A percentile compares a stretch with the other conserved stretches of the same genome.
Conservation (phyloP, 225 moss, liverwort and hornwort species). For the Marchantia paleacea region DNA sequence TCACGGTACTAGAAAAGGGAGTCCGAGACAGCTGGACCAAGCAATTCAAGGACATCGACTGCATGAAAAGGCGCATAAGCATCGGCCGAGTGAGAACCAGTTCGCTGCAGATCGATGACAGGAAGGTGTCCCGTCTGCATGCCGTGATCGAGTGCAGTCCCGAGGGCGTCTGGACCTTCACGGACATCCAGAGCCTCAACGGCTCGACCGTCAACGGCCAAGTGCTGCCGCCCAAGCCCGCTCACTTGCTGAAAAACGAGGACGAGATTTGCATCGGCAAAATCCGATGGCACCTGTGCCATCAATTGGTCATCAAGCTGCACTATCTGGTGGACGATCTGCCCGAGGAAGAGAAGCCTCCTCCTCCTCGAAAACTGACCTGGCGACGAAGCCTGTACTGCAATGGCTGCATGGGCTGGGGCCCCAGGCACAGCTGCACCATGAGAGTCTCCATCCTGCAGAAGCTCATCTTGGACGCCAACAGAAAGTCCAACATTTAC, state of each 20-base stretch:
- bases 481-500: slow-evolving; percentile 22
- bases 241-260: slow-evolving; percentile 20
- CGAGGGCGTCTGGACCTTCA: slow-evolving; percentile 38
- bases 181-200: slow-evolving; percentile 5
- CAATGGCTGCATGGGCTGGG: slow-evolving; percentile 45
- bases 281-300: slow-evolving; percentile 25
- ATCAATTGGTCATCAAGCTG: slow-evolving; percentile 24
- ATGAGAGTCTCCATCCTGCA: slow-evolving; percentile 35
- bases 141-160: slow-evolving; percentile 36
- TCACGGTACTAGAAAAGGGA: slow-evolving; percentile 30
- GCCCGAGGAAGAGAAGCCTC: neutral
- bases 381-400: slow-evolving; percentile 44
- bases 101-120: slow-evolving; percentile 30
- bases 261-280: slow-evolving; percentile 34
- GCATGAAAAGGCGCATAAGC: slow-evolving; percentile 27
- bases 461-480: slow-evolving; percentile 34
- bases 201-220: slow-evolving; percentile 9
- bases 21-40: slow-evolving; percentile 6
- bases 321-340: slow-evolving; percentile 18
- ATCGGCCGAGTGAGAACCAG: slow-evolving; percentile 33
- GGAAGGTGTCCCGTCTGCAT: slow-evolving; percentile 33
- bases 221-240: slow-evolving; percentile 1
- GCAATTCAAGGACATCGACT: slow-evolving; percentile 22
- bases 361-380: slow-evolving; percentile 21
- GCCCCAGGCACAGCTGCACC: slow-evolving; percentile 34